Base-by-base conservation (phyloP, 2,329 filamentous ascomycete species). In the Cladosporium colombiae region DNA sequence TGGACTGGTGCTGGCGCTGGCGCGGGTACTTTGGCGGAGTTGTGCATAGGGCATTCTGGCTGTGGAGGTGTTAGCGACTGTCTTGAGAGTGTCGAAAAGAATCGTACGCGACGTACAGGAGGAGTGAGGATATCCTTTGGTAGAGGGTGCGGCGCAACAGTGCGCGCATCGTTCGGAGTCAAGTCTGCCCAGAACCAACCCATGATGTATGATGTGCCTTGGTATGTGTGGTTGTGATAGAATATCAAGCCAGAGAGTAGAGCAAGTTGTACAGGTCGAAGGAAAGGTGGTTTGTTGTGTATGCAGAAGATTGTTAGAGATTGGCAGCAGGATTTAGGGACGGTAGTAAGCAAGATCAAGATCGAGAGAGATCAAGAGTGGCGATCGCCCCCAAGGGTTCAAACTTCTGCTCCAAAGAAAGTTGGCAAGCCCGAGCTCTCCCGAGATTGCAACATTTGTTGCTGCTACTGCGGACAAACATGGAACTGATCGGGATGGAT, bases 1-100 rank as follows among this genome's bases (percentile, higher is more conserved):
- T 29, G 62, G 37, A 76, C 71, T n/a, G 78, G 71, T 66, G 77
- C 62, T 61, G 73, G 68, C 56, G 72, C 58, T 25, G 70, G 66
- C 59, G 67, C 62, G 44, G 73, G 68, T 37, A 77, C 66, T 55
- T 76, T 68, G 59, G 77, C 73, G 18, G 79, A 78, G 68, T 85
- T 83, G 77, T 91, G 88, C 88, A 91, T 91, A 18, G 89, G 89
- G 74, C 89, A 91, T 81, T 81, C 82, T 73, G 88, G 86, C 88
- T 90, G 72, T 68, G 33, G 69, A 70, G 50, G 29, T 29, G 62
- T 69, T 67, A 74, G 68, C 66, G 62, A n/a, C 64, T 49, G 31
- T 14, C 64, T 6, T 21, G 58, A 13, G 14, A 40, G 31, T 18
- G 21, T 7, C 4, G 23, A 14, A 31, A 53, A 6, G 49, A 8